phyloP scores from a whole-genome alignment of 805 yeast species.

The Ogataea polymorpha region DNA sequence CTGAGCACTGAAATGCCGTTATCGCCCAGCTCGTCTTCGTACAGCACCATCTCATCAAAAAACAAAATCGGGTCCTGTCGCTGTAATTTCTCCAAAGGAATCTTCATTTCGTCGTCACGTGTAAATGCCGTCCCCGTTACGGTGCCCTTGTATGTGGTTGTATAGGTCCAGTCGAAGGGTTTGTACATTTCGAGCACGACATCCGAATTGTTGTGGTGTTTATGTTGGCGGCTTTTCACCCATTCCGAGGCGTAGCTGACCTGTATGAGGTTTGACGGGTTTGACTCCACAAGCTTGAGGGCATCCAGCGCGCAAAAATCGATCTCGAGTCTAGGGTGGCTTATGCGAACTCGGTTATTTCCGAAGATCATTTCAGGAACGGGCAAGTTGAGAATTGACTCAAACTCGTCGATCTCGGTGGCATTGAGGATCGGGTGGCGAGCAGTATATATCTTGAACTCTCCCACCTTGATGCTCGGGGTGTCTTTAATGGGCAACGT shows the following conservation, averaged over 20 bases:
- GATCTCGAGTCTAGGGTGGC: slow-evolving; percentile 34
- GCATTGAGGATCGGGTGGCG: slow-evolving; percentile 77
- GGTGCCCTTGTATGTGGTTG: slow-evolving; percentile 74
- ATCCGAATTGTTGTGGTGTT: slow-evolving; percentile 31
- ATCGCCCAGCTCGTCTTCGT: slow-evolving; percentile 95
- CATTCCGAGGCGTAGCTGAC: slow-evolving; percentile 90
- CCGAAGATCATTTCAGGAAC: slow-evolving; percentile 98
- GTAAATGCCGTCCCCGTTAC: slow-evolving; percentile 20
- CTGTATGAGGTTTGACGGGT: slow-evolving; percentile 45
- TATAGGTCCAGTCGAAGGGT: slow-evolving; percentile 96
- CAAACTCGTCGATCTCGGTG: slow-evolving; percentile 67
- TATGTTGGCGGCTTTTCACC: slow-evolving; percentile 45
- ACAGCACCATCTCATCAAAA: slow-evolving; percentile 83
- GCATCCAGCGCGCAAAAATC: slow-evolving; percentile 80
- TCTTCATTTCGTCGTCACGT: slow-evolving; percentile 31
- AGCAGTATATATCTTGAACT: slow-evolving; percentile 73
- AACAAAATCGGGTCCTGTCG: slow-evolving; percentile 80
- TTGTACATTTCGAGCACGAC: slow-evolving; percentile 59
- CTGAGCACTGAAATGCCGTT: slow-evolving; percentile 83
- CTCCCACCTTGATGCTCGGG: slow-evolving; percentile 66
- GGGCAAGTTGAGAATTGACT: slow-evolving; percentile 65
- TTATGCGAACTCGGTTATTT: slow-evolving; percentile 57
- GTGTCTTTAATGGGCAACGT: slow-evolving; percentile 58
- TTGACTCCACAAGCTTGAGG: slow-evolving; percentile 49
- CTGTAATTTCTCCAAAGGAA: slow-evolving; percentile 70